A percentile compares a stretch with the other conserved stretches of the same genome.
phyloP scores from a whole-genome alignment of 805 yeast species.

The Wickerhamomyces alni region DNA sequence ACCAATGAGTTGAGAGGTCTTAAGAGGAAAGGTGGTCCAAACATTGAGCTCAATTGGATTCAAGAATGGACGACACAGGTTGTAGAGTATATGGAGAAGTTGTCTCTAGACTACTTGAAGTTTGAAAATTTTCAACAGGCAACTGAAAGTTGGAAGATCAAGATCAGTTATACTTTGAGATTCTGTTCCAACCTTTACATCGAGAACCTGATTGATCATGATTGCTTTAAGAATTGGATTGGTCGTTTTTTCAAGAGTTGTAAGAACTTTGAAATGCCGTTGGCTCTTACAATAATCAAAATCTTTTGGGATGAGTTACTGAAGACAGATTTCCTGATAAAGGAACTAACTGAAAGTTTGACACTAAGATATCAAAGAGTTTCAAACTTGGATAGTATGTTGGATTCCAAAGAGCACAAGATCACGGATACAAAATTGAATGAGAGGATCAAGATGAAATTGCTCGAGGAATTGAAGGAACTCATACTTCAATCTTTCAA shows the following conservation, averaged over 20 bases:
- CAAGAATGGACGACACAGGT: slow-evolving; percentile 90
- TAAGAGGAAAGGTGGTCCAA: slow-evolving; percentile 39
- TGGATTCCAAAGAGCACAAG: slow-evolving; percentile 27
- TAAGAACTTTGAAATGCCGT: slow-evolving; percentile 36
- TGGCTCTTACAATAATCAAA: slow-evolving; percentile 47
- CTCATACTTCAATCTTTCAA: slow-evolving; percentile 27
- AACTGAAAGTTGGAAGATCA: slow-evolving; percentile 43
- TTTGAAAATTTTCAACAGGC: slow-evolving; percentile 24
- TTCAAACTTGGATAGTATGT: slow-evolving; percentile 26
- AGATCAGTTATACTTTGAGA: slow-evolving; percentile 53
- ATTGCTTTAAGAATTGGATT: slow-evolving; percentile 57
- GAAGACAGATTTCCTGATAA: slow-evolving; percentile 49
- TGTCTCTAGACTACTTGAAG: slow-evolving; percentile 25
- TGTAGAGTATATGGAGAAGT: slow-evolving; percentile 44
- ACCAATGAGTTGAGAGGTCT: slow-evolving; percentile 66
- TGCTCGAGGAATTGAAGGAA: slow-evolving; percentile 20
- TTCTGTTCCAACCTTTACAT: slow-evolving; percentile 61
- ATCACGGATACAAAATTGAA: slow-evolving; percentile 30
- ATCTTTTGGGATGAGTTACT: slow-evolving; percentile 70
- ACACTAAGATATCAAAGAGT: slow-evolving; percentile 41
- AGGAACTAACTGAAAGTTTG: slow-evolving; percentile 58
- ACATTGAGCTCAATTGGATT: slow-evolving; percentile 59
- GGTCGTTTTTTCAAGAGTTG: slow-evolving; percentile 43
- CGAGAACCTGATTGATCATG: slow-evolving; percentile 60
- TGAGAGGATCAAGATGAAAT: slow-evolving; percentile 24